Evolutionary conservation across 108 stramenopile genomes (phyloP).

Genomic region (Mediolabrus comicus): DNA sequence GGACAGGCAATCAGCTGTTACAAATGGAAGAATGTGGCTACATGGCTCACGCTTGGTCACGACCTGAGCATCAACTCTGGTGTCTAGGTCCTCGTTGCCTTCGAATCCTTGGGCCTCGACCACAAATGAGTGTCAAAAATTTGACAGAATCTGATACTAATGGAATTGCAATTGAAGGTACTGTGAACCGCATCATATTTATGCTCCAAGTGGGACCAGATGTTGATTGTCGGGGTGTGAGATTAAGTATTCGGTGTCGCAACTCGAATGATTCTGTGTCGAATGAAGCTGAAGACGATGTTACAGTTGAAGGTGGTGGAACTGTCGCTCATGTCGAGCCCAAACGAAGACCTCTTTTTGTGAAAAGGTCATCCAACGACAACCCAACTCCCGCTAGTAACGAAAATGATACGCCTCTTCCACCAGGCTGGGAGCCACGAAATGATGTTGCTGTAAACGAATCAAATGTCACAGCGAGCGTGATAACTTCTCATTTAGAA

Average conservation of each 20-base stretch:
- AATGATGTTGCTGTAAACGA: conserved; percentile 22
- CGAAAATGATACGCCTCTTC: conserved; percentile 52
- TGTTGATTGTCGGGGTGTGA: conserved; percentile 61
- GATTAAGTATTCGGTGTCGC: conserved; percentile 37
- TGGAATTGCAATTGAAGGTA: conserved; percentile 74
- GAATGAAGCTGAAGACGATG: not conserved
- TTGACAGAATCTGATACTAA: conserved; percentile 53
- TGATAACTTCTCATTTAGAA: conserved; percentile 28
- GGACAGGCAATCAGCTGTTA: conserved; percentile 31
- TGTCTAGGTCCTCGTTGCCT: conserved; percentile 70
- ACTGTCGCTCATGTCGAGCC: conserved; percentile 3
- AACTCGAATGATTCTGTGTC: conserved; percentile 11
- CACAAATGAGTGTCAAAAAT: conserved; percentile 65
- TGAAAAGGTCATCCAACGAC: conserved; percentile 43
- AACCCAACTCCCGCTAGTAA: not conserved
- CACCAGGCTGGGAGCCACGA: conserved; percentile 65
- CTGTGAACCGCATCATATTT: conserved; percentile 80
- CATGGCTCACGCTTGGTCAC: conserved; percentile 67
- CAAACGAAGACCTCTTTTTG: conserved; percentile 19
- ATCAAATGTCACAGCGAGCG: conserved; percentile 14
- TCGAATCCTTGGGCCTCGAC: conserved; percentile 65
- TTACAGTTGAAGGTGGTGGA: not conserved
- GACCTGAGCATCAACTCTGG: conserved; percentile 59
- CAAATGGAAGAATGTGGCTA: conserved; percentile 83
- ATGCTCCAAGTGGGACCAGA: conserved; percentile 50